Conservation (phyloP, 495 filamentous ascomycete species). For the Podospora sp. region DNA sequence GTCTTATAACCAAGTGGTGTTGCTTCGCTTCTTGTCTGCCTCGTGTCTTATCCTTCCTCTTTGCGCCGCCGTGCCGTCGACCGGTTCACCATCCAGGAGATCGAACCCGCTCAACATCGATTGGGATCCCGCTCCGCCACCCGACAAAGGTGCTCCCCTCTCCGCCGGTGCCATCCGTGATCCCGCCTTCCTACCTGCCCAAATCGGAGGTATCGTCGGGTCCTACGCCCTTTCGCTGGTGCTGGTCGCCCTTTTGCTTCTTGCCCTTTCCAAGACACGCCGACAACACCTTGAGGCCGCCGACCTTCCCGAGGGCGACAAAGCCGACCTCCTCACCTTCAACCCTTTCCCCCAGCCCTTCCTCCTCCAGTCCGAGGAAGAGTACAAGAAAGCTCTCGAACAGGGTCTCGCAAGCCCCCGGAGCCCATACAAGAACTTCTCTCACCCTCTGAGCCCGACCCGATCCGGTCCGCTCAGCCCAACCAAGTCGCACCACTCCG, state of each 20-base stretch:
- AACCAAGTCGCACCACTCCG: conserved; percentile 52
- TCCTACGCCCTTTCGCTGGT: conserved; percentile 76
- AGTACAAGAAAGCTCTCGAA: conserved; percentile 29
- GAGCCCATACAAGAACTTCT: conserved; percentile 51
- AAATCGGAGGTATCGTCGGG: conserved; percentile 78
- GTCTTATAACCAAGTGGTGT: conserved; percentile 36
- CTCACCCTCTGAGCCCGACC: conserved; percentile 38
- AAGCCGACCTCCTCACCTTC: conserved; percentile 22
- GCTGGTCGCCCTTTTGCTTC: conserved; percentile 65
- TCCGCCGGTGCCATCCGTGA: conserved; percentile 60
- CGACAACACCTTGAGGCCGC: conserved; percentile 43
- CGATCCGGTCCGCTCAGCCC: conserved; percentile 45
- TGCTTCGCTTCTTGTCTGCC: conserved; percentile 39
- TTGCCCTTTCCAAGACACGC: conserved; percentile 51
- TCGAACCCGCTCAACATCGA: conserved; percentile 54
- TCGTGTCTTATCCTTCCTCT: conserved; percentile 32
- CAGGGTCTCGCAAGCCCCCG: conserved; percentile 22
- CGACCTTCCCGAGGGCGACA: conserved; percentile 29
- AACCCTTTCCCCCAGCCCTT: conserved; percentile 37
- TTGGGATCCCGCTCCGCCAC: conserved; percentile 58
- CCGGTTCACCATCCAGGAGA: conserved; percentile 35
- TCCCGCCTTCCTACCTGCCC: conserved; percentile 63
- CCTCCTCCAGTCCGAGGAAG: conserved; percentile 42
- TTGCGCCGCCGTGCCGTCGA: conserved; percentile 34
- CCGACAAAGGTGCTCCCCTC: conserved; percentile 59